Evolutionary conservation across 306 rosid species (phyloP), one percentile per base, ranked within the genome.

Genomic region (Casuarina cunninghamiana): DNA sequence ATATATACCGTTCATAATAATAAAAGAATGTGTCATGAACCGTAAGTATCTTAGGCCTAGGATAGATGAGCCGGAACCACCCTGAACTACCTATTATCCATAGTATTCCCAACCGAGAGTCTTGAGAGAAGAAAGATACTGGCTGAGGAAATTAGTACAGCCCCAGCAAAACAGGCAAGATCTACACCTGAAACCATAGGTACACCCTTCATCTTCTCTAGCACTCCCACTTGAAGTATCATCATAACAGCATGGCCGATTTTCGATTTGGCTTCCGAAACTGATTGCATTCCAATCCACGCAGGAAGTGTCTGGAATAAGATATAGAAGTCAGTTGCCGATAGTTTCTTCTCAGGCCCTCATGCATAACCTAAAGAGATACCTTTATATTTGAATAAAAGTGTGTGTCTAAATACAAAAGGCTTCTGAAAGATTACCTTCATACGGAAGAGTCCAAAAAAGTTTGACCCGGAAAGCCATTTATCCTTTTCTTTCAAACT

Each of bases 191-290:
- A 81, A 54, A 78, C 86, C 75, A 88, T 72, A 1, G 86, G 86
- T 32, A 84, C 50, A n/a, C 58, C 82, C 55, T 79, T 74, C 69
- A 88, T 82, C 88, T 86, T 88, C 62, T 88, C 90, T 44, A 88
- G 65, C 68, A 88, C 80, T 71, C 90, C 91, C 69, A 83, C 91
- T 72, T 88, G 91, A 53, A 88, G 87, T 45, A 86, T 79, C 90
- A 88, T 81, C 76, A 82, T 77, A 84, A 88, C 80, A 2, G 91
- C 87, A 72, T 84, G 91, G 4, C 91, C 91, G 45, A 88, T 58
- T 67, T 82, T 88, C 37, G 88, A 82, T 76, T 88, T 88, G 35
- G 86, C 88, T 73, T 75, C 77, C 13, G 86, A 75, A 43, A 88
- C 76, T 16, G 88, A 81, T 77, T 82, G 58, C 87, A 79, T 86